Evolutionary conservation across 2,329 filamentous ascomycete species (phyloP), one percentile per base, ranked within the genome.

Genomic region (Xylariaceae sp.): DNA sequence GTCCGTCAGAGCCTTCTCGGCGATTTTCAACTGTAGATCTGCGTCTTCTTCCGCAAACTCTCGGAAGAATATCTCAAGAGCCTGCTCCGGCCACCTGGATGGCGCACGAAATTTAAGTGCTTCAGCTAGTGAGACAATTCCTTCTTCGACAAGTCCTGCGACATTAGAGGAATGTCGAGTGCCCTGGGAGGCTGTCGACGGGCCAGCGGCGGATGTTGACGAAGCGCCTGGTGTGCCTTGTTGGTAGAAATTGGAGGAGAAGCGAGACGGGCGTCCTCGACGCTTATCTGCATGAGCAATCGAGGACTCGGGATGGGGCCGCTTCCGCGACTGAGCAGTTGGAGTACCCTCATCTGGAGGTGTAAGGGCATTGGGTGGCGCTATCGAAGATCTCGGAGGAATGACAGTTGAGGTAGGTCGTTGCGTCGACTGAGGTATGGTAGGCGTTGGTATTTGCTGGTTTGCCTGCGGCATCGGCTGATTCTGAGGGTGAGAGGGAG

Each of bases 1-100:
- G 49, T 79, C 73, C n/a, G 73, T 70, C 19, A 81, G 64, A 1
- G 76, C 70, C 47, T 75, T 75, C 56, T 81, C 76, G 0, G 76
- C 75, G 26, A 81, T 76, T 57, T 74, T 77, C 30, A 81, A 64
- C 63, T 80, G 77, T 42, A 81, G 55, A 50, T 81, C 77, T 44
- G 73, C 64, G 44, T 80, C 75, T 49, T 80, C 76, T 36, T 72
- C 68, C 12, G 68, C 61, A 53, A 81, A 81, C 44, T 81, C 76
- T 24, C 68, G 66, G 58, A 81, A 80, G 52, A 81, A 75, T 4
- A 79, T 67, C 42, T 81, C 77, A 39, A 81, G 65, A 0, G 77
- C 77, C 55, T 75, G 72, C 55, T 81, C 77, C 4, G 73, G 67
- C 76, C 76, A 81, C 29, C 62, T 67, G 4, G 70, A 64, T 4